Base-by-base conservation (phyloP, 2,329 filamentous ascomycete species). In the Colletotrichum lupini region DNA sequence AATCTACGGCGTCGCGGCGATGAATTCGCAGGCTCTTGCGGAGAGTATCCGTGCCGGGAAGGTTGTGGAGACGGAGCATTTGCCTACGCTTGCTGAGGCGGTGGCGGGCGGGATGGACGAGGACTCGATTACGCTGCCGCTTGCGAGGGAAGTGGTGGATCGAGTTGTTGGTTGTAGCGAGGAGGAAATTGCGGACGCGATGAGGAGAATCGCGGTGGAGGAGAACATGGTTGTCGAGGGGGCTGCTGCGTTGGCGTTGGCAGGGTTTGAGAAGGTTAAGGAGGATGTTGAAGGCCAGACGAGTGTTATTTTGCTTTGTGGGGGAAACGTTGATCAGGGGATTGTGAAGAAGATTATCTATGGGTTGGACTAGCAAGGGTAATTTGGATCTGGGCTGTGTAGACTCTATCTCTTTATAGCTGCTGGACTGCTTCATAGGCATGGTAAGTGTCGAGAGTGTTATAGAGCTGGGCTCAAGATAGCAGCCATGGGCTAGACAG, bases 191-290 rank as follows among this genome's bases (percentile, higher is more conserved):
- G 71, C 73, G 3, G 67, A 42, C 4, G 67, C 73, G 0, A 52
- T 77, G 46, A 75, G 63, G 57, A 22, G 37, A 2, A 62, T 78
- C 5, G 75, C 73, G 5, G 65, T 77, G 26, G 74, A 75, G 7
- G 75, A 78, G 68, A 78, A 78, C 37, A 77, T 78, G 77, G 64
- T 78, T 30, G 76, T 77, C 1, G 77, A 78, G 32, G 76, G 77
- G 1, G 75, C 77, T 26, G 76, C 76, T 11, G 76, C 76, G 16
- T 42, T 78, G 4, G 77, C 76, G 14, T 60, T 77, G 19, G 77
- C 77, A 3, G 77, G 76, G 0, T 77, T 76, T n/a, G 63, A 72
- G 12, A 76, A 76, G 56, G 71, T 76, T 32, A 72, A 60, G 1
- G 32, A 57, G 1, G 26, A 57, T 3, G 35, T 76, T 5, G 56